Conservation (phyloP, 352 stramenopile species). For the Pythium scleroteichum region DNA sequence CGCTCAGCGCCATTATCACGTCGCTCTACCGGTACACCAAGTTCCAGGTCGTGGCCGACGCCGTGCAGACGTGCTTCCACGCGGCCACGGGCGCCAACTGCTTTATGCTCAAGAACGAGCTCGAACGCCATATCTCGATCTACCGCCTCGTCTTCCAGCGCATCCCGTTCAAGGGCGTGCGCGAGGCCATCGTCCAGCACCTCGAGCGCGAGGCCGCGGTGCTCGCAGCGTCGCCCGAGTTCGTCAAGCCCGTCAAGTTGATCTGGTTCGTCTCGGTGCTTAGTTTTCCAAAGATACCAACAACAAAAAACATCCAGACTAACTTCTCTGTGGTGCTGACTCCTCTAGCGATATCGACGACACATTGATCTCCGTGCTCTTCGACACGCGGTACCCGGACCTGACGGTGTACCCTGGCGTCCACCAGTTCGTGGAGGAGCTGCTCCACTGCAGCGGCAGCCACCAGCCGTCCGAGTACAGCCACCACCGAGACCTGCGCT, state of each 20-base stretch:
- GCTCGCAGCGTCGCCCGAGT: slow-evolving; percentile 33
- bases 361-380: slow-evolving; percentile 74
- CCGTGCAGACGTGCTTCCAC: slow-evolving; percentile 62
- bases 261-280: slow-evolving; percentile 47
- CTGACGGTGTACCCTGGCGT: slow-evolving; percentile 82
- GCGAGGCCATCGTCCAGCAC: slow-evolving; percentile 59
- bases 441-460: slow-evolving; percentile 35
- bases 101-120: slow-evolving; percentile 63
- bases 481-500: slow-evolving; percentile 24
- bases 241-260: slow-evolving; percentile 60
- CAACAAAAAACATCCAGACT: not conserved
- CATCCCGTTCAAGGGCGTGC: slow-evolving; percentile 43
- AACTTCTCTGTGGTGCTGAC: not conserved
- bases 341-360: slow-evolving; percentile 75
- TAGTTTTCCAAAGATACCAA: not conserved
- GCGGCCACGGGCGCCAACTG: slow-evolving; percentile 39
- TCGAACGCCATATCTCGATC: slow-evolving; percentile 66
- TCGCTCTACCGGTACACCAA: slow-evolving; percentile 57
- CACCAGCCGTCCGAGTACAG: slow-evolving; percentile 28
- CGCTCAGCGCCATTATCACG: slow-evolving; percentile 53
- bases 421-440: slow-evolving; percentile 80
- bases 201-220: slow-evolving; percentile 54
- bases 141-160: slow-evolving; percentile 73
- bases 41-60: slow-evolving; percentile 47
- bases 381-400: slow-evolving; percentile 79